These are phyloP conservation scores for Lagenidium sp. DNA, from an alignment of 352 stramenopile species.

Conservation along the genomic window DNA sequence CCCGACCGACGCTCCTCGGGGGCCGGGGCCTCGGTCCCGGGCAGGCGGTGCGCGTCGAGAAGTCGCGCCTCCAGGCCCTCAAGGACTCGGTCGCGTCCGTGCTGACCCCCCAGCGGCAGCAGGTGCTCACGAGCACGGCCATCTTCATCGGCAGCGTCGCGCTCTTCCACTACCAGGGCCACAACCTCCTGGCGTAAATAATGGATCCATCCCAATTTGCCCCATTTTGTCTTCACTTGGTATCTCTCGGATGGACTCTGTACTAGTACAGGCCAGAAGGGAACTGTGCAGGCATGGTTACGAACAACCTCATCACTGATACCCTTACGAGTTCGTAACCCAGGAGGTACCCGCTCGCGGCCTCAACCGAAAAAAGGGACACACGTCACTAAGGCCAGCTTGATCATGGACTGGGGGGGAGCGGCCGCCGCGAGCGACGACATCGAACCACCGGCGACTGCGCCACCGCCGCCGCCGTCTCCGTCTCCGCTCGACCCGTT, in stretches of 20 bases:
- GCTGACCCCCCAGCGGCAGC: constrained; percentile 64
- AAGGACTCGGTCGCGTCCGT: constrained; percentile 52
- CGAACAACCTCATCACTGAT: too few relatives aligned
- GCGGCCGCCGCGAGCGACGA: neutral
- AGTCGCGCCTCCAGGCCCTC: constrained; percentile 56
- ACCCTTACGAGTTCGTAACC: neutral
- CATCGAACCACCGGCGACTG: neutral
- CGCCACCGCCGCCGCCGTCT: neutral
- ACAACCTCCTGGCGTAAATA: constrained; percentile 68
- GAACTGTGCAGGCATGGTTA: too few relatives aligned
- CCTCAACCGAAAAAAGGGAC: neutral
- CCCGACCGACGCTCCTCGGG: constrained; percentile 40
- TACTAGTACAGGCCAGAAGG: too few relatives aligned
- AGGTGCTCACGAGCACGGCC: constrained; percentile 57
- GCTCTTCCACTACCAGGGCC: constrained; percentile 77
- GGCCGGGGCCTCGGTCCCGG: constrained; percentile 33
- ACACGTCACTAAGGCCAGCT: neutral
- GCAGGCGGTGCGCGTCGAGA: constrained; percentile 23
- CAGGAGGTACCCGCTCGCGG: neutral
- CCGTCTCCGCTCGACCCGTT: constrained; percentile 8
- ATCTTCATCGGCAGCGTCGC: constrained; percentile 69
- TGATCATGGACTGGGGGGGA: neutral
- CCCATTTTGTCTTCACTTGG: neutral
- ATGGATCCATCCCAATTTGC: neutral
- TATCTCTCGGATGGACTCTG: neutral